These are phyloP conservation scores for Pleurotus djamor DNA, from an alignment of 768 basidiomycete species.

Conservation along the genomic window DNA sequence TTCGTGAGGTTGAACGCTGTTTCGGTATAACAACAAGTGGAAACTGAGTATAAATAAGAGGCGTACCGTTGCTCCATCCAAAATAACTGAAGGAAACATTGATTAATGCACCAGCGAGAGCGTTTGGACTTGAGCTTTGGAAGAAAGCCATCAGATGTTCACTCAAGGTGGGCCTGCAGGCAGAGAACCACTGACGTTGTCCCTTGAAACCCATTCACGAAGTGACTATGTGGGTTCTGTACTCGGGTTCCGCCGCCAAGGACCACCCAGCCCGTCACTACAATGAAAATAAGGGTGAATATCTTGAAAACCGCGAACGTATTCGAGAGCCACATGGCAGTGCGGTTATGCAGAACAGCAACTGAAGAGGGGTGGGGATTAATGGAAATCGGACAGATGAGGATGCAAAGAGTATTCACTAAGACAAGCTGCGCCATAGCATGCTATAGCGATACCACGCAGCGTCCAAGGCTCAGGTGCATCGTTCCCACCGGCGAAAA, in stretches of 20 bases:
- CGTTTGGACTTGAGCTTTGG: neutral
- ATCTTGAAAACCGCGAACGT: constrained; percentile 46
- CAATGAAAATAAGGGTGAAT: constrained; percentile 44
- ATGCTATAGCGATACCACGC: constrained; percentile 24
- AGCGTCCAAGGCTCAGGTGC: constrained; percentile 1
- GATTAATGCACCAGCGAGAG: constrained; percentile 26
- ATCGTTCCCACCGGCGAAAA: constrained; percentile 16
- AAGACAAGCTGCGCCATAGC: constrained; percentile 10
- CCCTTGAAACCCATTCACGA: constrained; percentile 54
- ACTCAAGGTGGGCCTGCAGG: constrained; percentile 29
- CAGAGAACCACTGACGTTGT: constrained; percentile 35
- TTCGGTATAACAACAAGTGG: neutral
- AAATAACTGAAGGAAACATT: constrained; percentile 36
- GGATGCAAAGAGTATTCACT: neutral
- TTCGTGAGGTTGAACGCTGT: neutral
- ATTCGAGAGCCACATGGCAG: constrained; percentile 10
- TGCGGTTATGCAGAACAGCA: neutral
- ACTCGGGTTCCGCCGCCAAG: constrained; percentile 56
- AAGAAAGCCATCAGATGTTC: neutral
- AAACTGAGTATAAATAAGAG: neutral
- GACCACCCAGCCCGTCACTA: constrained; percentile 58
- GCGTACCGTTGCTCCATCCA: constrained; percentile 31
- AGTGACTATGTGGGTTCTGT: constrained; percentile 55
- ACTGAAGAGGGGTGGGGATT: neutral
- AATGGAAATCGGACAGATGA: neutral